Evolutionary conservation across 371 early-diverging fungal species (phyloP).

Genomic region (Conidiobolus incongruus): DNA sequence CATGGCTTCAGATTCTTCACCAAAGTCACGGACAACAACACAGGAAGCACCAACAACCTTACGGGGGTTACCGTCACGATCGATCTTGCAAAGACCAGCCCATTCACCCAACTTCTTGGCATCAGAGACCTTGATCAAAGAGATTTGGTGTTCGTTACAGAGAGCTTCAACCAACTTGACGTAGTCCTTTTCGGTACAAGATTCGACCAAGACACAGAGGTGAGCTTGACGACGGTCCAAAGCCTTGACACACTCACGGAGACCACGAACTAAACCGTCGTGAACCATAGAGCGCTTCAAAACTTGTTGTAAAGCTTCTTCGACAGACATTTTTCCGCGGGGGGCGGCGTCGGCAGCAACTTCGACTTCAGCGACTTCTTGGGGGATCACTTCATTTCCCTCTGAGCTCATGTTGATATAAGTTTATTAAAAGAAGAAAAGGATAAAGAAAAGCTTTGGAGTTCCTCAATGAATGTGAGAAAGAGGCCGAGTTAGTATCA

Average conservation of each 20-base stretch:
- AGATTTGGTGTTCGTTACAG: constrained; percentile 96
- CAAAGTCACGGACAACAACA: constrained; percentile 91
- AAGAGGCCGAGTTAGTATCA: too few species aligned
- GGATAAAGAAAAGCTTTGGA: too few species aligned
- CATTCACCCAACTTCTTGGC: constrained; percentile 98
- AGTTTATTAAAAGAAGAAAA: too few species aligned
- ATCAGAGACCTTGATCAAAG: constrained; percentile 92
- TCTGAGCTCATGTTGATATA: too few species aligned
- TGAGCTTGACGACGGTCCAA: constrained; percentile 92
- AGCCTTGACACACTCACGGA: constrained; percentile 93
- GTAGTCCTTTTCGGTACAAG: constrained; percentile 90
- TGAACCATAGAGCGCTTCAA: constrained; percentile 84
- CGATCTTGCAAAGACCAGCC: constrained; percentile 98
- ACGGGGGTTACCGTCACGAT: constrained; percentile 94
- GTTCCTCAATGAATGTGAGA: too few species aligned
- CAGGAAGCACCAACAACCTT: constrained; percentile 93
- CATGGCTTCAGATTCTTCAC: constrained; percentile 96
- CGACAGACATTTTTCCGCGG: constrained; percentile 64
- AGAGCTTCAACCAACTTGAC: constrained; percentile 91
- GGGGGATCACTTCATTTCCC: too few species aligned
- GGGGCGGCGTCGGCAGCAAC: constrained; percentile 52
- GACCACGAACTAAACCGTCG: constrained; percentile 94
- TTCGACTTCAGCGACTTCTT: constrained; percentile 27
- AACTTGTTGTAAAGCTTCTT: constrained; percentile 93
- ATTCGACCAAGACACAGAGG: constrained; percentile 87